These are phyloP conservation scores for Posidonia oceanica DNA, from an alignment of 116 monocot species.

Conservation along the genomic window DNA sequence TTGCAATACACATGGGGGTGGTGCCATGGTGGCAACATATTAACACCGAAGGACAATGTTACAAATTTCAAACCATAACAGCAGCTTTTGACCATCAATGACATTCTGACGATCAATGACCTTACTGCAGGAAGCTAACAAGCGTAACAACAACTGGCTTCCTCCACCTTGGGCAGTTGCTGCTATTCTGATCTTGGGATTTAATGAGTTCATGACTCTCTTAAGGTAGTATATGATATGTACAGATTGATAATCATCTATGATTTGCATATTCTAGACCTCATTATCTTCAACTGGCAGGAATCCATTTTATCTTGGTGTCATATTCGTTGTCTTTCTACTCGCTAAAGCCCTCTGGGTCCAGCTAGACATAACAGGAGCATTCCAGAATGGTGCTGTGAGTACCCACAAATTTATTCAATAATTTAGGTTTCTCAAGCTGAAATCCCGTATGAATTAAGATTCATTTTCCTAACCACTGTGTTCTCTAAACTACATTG, in stretches of 20 bases:
- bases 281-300: conserved; percentile 14
- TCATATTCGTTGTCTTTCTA: conserved; percentile 63
- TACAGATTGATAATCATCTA: background rate
- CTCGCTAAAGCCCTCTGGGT: conserved; percentile 88
- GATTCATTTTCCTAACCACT: background rate
- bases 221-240: conserved; percentile 31
- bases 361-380: conserved; percentile 57
- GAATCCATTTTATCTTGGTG: conserved; percentile 67
- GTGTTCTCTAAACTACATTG: background rate
- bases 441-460: background rate
- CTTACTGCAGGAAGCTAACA: conserved; percentile 59
- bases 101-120: no score
- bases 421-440: background rate
- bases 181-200: conserved; percentile 54
- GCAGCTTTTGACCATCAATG: no score
- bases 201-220: conserved; percentile 92
- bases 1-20: no score
- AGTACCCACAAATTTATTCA: conserved; percentile 16
- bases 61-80: no score
- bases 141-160: conserved; percentile 82
- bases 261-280: background rate
- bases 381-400: conserved; percentile 73
- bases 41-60: no score
- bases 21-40: no score
- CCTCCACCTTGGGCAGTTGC: conserved; percentile 74